Evolutionary conservation across 1,139 yeast species (phyloP), one percentile per base, ranked within the genome.

Genomic region (Nakaseomyces glabratus): DNA sequence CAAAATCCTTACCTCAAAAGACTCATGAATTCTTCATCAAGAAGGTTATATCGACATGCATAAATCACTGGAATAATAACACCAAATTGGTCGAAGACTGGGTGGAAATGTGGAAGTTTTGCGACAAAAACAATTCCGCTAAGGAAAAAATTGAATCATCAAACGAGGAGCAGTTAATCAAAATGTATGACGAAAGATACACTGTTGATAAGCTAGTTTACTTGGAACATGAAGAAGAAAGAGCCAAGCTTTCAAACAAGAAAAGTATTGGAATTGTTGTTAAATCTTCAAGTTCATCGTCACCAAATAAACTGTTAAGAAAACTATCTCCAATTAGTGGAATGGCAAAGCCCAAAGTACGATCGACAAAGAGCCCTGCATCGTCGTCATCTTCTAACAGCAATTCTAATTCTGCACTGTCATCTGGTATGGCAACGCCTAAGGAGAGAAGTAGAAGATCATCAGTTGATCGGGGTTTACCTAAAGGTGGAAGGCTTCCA

Each of bases 181-280:
- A 45, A 17, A 39, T 51, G 48, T 24, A 49, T 4, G 44, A 45
- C 10, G 60, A 54, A 30, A 52, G 52, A 33, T 35, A 45, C 21
- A 42, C 44, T 2, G 51, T 45, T 2, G 60, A 56, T 33, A 46
- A 42, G 35, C 29, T 53, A n/a, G 38, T 48, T 2, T 42, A 45
- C 32, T 13, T 42, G n/a, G 55, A 48, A 22, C 13, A 28, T 28
- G 14, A 40, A 38, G 28, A 33, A 23, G 17, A 33, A 24, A 11
- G 32, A 35, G 28, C 7, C 3, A n/a, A n/a, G n/a, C n/a, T n/a
- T n/a, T 24, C 17, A 16, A 35, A 31, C 9, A 36, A 26, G 21
- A 26, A 22, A 35, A 19, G 14, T 28, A 4, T 17, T 25, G 22
- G 30, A 10, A 17, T 26, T 16, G 28, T 32, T 9, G 28, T 38